Percentiles rank a stretch among this genome's conserved stretches.
Conservation (phyloP, 352 stramenopile species). For the Phytophthora pluvialis region DNA sequence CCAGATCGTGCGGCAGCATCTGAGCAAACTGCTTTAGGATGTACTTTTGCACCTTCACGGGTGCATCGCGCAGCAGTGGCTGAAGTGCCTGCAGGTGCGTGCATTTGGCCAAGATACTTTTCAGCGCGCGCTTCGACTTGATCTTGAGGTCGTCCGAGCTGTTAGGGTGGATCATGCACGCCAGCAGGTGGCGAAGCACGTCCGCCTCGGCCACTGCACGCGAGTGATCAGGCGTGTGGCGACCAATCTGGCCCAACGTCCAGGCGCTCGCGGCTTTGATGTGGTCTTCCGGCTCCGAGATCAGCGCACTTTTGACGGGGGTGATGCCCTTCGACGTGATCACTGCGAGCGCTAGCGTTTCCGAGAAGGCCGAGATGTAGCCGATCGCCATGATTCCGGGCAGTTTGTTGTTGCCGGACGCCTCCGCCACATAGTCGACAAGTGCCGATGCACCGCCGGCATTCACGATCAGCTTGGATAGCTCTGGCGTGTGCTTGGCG, state of each 20-base stretch:
- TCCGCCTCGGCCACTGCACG: constrained; percentile 93
- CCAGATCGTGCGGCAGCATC: constrained; percentile 94
- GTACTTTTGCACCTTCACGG: constrained; percentile 96
- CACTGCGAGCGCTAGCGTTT: constrained; percentile 94
- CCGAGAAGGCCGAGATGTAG: constrained; percentile 95
- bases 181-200: constrained; percentile 92
- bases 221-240: constrained; percentile 94
- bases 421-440: constrained; percentile 93
- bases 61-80: constrained; percentile 91
- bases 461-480: constrained; percentile 96
- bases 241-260: constrained; percentile 95
- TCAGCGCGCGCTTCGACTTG: constrained; percentile 94
- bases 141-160: constrained; percentile 94
- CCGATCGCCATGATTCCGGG: constrained; percentile 96
- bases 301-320: constrained; percentile 93
- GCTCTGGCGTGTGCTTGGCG: constrained; percentile 95
- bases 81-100: constrained; percentile 94
- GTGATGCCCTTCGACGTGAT: constrained; percentile 94
- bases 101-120: constrained; percentile 95
- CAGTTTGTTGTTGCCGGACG: constrained; percentile 92
- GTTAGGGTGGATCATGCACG: constrained; percentile 93
- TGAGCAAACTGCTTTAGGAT: constrained; percentile 96
- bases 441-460: constrained; percentile 93
- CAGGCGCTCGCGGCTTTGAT: constrained; percentile 96
- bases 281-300: constrained; percentile 95